A percentile compares a stretch with the other conserved stretches of the same genome.
phyloP scores from a whole-genome alignment of 805 yeast genomes.

The Suhomyces sp. region DNA sequence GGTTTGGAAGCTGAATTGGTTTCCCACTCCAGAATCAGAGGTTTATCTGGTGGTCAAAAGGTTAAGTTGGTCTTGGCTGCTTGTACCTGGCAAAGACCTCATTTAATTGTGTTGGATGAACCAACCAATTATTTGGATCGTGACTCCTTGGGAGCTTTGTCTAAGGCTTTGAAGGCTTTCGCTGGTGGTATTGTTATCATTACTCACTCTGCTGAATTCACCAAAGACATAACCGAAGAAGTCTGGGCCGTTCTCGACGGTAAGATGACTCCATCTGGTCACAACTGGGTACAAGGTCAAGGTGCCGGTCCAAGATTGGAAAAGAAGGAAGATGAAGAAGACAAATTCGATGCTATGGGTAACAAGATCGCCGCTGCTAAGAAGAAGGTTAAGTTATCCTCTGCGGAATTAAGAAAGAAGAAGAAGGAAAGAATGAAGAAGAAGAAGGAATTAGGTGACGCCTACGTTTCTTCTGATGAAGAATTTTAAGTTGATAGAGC shows the following conservation, averaged over 20 bases:
- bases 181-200: slow-evolving; percentile 99
- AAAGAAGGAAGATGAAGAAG: slow-evolving; percentile 96
- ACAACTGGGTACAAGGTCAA: slow-evolving; percentile 99
- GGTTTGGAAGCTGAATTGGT: slow-evolving; percentile 99
- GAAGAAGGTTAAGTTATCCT: slow-evolving; percentile 96
- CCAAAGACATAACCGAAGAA: slow-evolving; percentile 98
- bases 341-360: slow-evolving; percentile 99
- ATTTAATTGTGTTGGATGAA: slow-evolving; percentile 98
- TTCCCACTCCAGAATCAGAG: slow-evolving; percentile 99
- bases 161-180: slow-evolving; percentile 97
- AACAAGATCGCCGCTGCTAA: slow-evolving; percentile 96
- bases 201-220: slow-evolving; percentile 99
- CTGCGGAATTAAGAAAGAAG: slow-evolving; percentile 99
- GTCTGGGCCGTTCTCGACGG: slow-evolving; percentile 99
- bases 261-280: slow-evolving; percentile 99
- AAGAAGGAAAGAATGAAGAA: slow-evolving; percentile 99
- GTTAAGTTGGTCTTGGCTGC: slow-evolving; percentile 99
- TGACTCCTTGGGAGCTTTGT: slow-evolving; percentile 98
- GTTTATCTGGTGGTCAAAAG: slow-evolving; percentile 99
- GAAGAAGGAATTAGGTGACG: slow-evolving; percentile 99
- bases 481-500: slow-evolving; percentile 45
- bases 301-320: slow-evolving; percentile 99
- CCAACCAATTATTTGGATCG: slow-evolving; percentile 99
- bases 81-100: slow-evolving; percentile 99
- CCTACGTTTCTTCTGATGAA: slow-evolving; percentile 91